phyloP scores from a whole-genome alignment of 2,329 filamentous ascomycete species.

The Diaporthe caulivora region DNA sequence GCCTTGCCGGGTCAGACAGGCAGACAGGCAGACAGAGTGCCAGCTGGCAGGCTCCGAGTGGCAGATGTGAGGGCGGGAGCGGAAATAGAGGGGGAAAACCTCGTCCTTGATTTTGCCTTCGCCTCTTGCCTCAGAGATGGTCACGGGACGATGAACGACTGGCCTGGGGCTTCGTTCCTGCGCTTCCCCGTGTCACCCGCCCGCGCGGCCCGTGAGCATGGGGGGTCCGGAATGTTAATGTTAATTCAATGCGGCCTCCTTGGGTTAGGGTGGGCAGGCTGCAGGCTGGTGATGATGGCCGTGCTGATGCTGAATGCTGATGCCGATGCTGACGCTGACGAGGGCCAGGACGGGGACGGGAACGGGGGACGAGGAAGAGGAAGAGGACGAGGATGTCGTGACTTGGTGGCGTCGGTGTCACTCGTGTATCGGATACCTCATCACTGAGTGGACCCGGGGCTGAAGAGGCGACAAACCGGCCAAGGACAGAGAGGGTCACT shows the following conservation, averaged over 20 bases:
- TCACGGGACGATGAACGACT: slow-evolving; percentile 35
- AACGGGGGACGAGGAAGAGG: background rate
- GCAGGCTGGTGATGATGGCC: background rate
- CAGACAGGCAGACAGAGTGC: too few species aligned
- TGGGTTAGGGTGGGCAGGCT: background rate
- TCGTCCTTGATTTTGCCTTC: slow-evolving; percentile 20
- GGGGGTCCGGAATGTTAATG: slow-evolving; percentile 22
- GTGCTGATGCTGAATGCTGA: slow-evolving; percentile 16
- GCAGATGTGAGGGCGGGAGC: background rate
- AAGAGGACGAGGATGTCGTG: slow-evolving; percentile 5
- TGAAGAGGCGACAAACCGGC: background rate
- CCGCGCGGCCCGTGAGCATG: slow-evolving; percentile 17
- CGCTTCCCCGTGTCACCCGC: slow-evolving; percentile 30
- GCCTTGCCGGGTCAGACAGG: background rate
- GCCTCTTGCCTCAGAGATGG: slow-evolving; percentile 30
- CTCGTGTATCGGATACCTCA: background rate
- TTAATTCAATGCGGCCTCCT: slow-evolving; percentile 2
- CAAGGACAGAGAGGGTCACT: slow-evolving; percentile 9
- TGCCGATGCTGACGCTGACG: slow-evolving; percentile 2
- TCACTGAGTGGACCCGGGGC: background rate
- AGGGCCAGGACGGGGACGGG: background rate
- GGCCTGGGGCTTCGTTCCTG: slow-evolving; percentile 36
- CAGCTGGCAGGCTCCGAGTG: slow-evolving; percentile 13
- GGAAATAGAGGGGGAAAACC: background rate
- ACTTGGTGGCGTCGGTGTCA: background rate